phyloP scores from a whole-genome alignment of 129 eudicot species.

The Centrapalus pauciflorus region DNA sequence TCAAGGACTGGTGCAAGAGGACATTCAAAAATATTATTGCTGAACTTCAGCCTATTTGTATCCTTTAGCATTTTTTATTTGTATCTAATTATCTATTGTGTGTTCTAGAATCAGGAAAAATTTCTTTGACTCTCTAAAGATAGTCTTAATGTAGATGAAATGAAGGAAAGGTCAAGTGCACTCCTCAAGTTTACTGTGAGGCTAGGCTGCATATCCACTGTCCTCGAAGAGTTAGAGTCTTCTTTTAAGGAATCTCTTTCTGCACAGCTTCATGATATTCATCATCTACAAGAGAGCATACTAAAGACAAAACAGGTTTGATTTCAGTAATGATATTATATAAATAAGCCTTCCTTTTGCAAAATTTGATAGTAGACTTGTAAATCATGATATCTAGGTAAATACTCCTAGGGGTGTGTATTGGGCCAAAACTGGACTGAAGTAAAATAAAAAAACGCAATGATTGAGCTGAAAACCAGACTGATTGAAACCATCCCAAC shows the following conservation, averaged over 20 bases:
- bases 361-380: neutral
- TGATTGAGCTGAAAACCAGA: too few relatives aligned
- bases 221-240: conserved; percentile 86
- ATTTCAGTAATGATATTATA: neutral
- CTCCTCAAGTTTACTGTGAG: conserved; percentile 62
- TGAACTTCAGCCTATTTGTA: conserved; percentile 69
- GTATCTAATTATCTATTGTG: neutral
- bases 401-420: too few relatives aligned
- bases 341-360: neutral
- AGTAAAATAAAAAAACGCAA: too few relatives aligned
- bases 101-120: neutral
- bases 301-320: conserved; percentile 86
- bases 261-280: conserved; percentile 78
- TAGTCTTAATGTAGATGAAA: conserved; percentile 43
- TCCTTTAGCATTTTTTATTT: conserved; percentile 38
- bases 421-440: too few relatives aligned
- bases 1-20: conserved; percentile 96
- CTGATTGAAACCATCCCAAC: too few relatives aligned
- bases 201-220: conserved; percentile 60
- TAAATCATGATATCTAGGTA: neutral
- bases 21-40: conserved; percentile 48
- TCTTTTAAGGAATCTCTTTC: conserved; percentile 71
- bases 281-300: conserved; percentile 72
- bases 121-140: conserved; percentile 48
- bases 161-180: conserved; percentile 42